Conservation (phyloP, 2,329 filamentous ascomycete genomes). For the Fusarium sp. region DNA sequence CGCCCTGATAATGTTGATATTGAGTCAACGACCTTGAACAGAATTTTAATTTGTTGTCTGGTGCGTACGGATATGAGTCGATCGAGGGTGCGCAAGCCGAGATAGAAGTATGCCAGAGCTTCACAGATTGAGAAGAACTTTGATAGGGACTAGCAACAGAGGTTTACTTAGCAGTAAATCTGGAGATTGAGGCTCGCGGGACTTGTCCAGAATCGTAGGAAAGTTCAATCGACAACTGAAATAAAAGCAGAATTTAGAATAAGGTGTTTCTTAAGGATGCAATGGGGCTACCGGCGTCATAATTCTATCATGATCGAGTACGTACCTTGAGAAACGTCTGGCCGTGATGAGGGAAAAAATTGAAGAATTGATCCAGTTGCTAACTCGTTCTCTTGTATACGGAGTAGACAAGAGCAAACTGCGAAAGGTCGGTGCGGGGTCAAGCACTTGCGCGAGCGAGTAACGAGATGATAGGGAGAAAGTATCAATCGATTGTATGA, state of each 20-base stretch:
- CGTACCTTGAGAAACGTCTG: constrained; percentile 28
- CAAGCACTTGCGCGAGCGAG: constrained; percentile 20
- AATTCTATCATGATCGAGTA: constrained; percentile 10
- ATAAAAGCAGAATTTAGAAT: constrained; percentile 20
- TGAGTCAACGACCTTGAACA: neutral
- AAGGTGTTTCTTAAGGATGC: neutral
- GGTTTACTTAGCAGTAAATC: constrained; percentile 1
- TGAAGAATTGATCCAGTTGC: constrained; percentile 34
- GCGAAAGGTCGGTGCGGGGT: constrained; percentile 44
- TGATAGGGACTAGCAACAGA: constrained; percentile 6
- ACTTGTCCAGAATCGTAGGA: constrained; percentile 1
- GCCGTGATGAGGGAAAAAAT: constrained; percentile 23
- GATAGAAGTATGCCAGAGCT: constrained; percentile 14
- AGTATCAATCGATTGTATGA: constrained; percentile 36
- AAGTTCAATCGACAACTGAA: constrained; percentile 14
- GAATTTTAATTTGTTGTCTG: constrained; percentile 8
- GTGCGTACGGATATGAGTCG: constrained; percentile 13
- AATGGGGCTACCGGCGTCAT: neutral
- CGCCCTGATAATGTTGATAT: constrained; percentile 20
- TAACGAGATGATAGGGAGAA: constrained; percentile 27
- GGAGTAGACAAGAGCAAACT: constrained; percentile 20
- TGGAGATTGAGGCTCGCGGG: neutral
- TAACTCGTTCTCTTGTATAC: constrained; percentile 27
- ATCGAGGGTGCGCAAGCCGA: neutral
- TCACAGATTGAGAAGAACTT: constrained; percentile 11